Evolutionary conservation across 2,329 filamentous ascomycete species (phyloP), one percentile per base, ranked within the genome.

Genomic region (Blumeria graminis): DNA sequence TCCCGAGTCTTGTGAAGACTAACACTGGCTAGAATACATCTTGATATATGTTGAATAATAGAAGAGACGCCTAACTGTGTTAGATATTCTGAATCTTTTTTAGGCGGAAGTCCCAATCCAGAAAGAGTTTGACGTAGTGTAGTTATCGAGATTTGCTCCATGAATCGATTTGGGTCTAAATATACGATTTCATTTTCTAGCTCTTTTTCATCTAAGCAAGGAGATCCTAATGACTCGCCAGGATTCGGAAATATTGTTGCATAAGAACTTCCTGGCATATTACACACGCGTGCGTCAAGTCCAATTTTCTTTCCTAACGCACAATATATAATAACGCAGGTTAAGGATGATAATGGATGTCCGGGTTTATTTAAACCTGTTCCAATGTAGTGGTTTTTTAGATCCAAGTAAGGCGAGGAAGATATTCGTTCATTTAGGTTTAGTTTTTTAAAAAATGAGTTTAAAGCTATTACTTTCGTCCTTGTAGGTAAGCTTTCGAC

Each of bases 311-410:
- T 74, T 0, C 87, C 89, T 14, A 96, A 68, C 57, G 80, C 81
- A 64, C 84, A 92, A 69, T 83, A 98, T 60, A 96, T 94, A 58
- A 82, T 83, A 56, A 83, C 83, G 1, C 87, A 92, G 59, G 95
- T 83, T 55, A 95, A 74, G 1, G 90, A 92, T 8, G 95, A 74
- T 1, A 88, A 90, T 33, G 85, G 81, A 63, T 94, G 87, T 0
- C 76, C 74, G 6, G 76, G 70, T 54, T 84, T 80, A 38, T 78
- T 80, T 46, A 96, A 72, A 3, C 85, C 86, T 59, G 93, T 74
- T 9, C 87, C 87, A 57, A 98, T 80, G 62, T 94, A 85, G 63
- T 86, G 93, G 68, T 96, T 94, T 59, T 85, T 79, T 57, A 96
- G 69, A 58, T 83, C 81, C 62, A 86, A 80, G 66, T 92, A 95